These are phyloP conservation scores for Erigeron canadensis DNA, from an alignment of 129 eudicot species.

Conservation along the genomic window DNA sequence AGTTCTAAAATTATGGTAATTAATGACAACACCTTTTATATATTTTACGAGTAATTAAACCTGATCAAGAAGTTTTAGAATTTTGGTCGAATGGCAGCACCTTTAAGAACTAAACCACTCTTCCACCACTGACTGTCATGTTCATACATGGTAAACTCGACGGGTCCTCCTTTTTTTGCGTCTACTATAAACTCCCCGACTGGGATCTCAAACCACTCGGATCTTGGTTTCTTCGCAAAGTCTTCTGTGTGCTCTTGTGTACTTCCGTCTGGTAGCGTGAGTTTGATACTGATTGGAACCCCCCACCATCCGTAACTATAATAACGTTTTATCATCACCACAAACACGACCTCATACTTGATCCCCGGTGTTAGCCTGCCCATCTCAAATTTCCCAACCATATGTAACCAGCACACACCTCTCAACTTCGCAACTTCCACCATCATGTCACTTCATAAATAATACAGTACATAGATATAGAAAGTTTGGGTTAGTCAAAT, in stretches of 20 bases:
- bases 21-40: no score
- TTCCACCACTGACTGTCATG: constrained; percentile 77
- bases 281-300: constrained; percentile 54
- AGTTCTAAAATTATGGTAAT: no score
- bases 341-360: constrained; percentile 49
- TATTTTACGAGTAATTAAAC: no score
- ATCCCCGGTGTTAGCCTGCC: constrained; percentile 47
- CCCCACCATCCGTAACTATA: constrained; percentile 68
- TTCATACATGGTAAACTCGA: constrained; percentile 67
- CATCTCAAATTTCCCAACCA: constrained; percentile 57
- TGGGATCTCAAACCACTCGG: constrained; percentile 63
- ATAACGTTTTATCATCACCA: constrained; percentile 58
- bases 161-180: constrained; percentile 43
- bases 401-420: constrained; percentile 73
- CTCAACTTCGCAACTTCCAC: constrained; percentile 44
- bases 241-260: constrained; percentile 54
- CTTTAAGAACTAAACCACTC: constrained; percentile 72
- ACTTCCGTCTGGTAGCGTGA: constrained; percentile 53
- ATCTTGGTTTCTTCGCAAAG: constrained; percentile 58
- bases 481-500: no score
- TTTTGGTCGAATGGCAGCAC: constrained; percentile 58
- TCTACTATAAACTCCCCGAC: constrained; percentile 58
- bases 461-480: no score
- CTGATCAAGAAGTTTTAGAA: no score
- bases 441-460: constrained; percentile 54